phyloP scores from a whole-genome alignment of 164 flowering plant genomes.

The Tinospora cordifolia region DNA sequence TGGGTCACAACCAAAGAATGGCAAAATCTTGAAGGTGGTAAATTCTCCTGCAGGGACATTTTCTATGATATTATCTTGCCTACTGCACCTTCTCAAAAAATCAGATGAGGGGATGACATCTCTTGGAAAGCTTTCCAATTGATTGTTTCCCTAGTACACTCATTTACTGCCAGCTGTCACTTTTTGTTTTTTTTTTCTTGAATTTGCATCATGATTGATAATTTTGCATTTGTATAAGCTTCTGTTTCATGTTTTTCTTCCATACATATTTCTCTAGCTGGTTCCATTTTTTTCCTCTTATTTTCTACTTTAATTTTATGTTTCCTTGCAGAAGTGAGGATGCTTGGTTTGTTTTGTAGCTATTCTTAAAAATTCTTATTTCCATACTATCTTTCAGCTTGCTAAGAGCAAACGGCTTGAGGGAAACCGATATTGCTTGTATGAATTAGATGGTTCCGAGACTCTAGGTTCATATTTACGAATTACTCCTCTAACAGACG shows the following conservation, averaged over 20 bases:
- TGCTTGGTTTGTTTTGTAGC: neutral
- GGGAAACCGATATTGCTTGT: constrained; percentile 36
- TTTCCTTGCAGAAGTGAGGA: neutral
- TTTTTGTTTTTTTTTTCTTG: neutral
- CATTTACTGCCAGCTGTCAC: too few species aligned
- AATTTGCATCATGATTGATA: neutral
- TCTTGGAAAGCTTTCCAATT: neutral
- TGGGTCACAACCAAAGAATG: too few species aligned
- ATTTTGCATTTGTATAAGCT: neutral
- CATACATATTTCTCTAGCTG: too few species aligned
- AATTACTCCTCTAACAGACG: constrained; percentile 46
- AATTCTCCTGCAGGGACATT: too few species aligned
- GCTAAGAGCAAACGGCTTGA: constrained; percentile 52
- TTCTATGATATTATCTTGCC: too few species aligned
- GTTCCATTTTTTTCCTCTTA: too few species aligned
- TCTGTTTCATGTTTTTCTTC: neutral
- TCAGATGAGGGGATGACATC: neutral
- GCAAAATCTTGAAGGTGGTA: too few species aligned
- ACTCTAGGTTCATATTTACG: constrained; percentile 69
- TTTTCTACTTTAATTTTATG: neutral
- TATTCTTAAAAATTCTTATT: neutral
- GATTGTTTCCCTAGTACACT: too few species aligned
- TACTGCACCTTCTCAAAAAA: too few species aligned
- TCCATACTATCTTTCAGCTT: constrained; percentile 40
- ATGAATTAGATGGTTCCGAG: constrained; percentile 70